Evolutionary conservation across 2,329 filamentous ascomycete species (phyloP).

Genomic region (Penicillium palitans): DNA sequence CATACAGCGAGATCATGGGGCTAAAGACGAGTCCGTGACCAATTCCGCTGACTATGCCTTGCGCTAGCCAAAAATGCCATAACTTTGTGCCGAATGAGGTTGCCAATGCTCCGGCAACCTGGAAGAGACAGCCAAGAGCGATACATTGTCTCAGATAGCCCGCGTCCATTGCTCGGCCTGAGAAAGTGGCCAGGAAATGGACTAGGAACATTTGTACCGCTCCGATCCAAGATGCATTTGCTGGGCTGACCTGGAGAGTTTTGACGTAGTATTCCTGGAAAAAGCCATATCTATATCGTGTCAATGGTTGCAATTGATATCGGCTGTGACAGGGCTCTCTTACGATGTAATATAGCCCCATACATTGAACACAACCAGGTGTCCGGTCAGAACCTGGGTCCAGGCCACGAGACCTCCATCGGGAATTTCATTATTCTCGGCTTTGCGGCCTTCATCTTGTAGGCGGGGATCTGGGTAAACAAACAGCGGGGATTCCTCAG

Average conservation of each 20-base stretch:
- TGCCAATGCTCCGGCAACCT: conserved; percentile 48
- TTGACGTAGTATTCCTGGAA: conserved; percentile 49
- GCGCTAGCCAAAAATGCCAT: conserved; percentile 53
- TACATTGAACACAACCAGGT: conserved; percentile 32
- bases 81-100: conserved; percentile 48
- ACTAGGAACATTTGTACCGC: conserved; percentile 49
- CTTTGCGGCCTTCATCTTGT: conserved; percentile 5
- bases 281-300: conserved; percentile 31
- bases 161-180: conserved; percentile 44
- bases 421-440: conserved; percentile 16
- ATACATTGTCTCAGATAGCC: conserved; percentile 39
- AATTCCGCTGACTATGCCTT: conserved; percentile 46
- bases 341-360: conserved; percentile 15
- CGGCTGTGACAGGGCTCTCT: not conserved
- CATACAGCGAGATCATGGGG: conserved; percentile 40
- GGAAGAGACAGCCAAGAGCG: conserved; percentile 5
- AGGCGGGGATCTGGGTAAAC: not conserved
- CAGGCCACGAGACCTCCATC: conserved; percentile 36
- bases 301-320: not conserved
- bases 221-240: conserved; percentile 50
- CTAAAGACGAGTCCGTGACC: conserved; percentile 46
- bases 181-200: conserved; percentile 43
- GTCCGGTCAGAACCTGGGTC: conserved; percentile 32
- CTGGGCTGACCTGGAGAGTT: conserved; percentile 33
- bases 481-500: not conserved